Base-by-base conservation (phyloP, 2,329 filamentous ascomycete species). In the Colletotrichum navitas region DNA sequence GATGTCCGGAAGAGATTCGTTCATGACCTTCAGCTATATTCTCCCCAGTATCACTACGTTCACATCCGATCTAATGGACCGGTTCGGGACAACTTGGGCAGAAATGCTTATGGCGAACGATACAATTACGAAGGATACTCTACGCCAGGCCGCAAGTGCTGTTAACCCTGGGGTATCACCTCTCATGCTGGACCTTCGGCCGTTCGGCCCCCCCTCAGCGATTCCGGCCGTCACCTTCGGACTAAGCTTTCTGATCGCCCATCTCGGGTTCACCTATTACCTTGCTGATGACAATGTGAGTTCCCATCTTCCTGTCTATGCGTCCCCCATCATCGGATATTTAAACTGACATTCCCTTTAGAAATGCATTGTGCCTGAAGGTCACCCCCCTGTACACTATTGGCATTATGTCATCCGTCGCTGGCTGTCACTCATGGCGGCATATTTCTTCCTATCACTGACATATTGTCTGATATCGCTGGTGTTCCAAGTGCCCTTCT, bases 281-380 rank as follows among this genome's bases (percentile, higher is more conserved):
- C 66, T 69, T 16, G 62, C 66, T 1, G 66, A 69, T 10, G 61
- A 69, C 39, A 32, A 26, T 36, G 66, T 65, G 32, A 61, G 66
- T 47, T 32, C 18, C 5, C 24, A 10, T 39, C 18, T 26, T 1
- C 26, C 36, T 21, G 5, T n/a, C 10, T 47, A 7, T n/a, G 8
- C 2, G 54, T 12, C 21, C 2, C 8, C 11, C 16, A n/a, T 36
- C 18, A 2, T 16, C 11, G 10, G 24, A 8, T 8, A 18, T 5
- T n/a, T 10, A 24, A 11, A 10, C 56, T 14, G 10, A n/a, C 49
- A 62, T 5, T 26, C 16, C 11, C 24, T 21, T 11, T 14, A 65
- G 66, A 69, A 69, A 69, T 69, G 61, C 21, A 65, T 69, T 12
- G 63, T 65, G 6, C 60, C 66, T 10, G 66, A 69, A 34, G 66